Conservation (phyloP, 176 grass and related monocot species). For the Lolium perenne region DNA sequence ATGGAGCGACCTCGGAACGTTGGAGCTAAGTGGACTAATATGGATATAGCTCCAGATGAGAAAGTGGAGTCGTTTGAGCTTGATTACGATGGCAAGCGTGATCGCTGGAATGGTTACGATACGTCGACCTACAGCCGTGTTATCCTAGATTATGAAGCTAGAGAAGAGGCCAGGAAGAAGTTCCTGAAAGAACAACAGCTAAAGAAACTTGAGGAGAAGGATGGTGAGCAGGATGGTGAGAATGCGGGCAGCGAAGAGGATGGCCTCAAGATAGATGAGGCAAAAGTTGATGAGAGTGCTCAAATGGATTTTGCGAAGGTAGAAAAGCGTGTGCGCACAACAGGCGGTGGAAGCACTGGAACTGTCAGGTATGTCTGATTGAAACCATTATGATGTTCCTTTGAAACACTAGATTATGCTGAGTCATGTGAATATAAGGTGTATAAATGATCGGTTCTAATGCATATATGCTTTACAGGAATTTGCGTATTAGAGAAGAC, state of each 20-base stretch:
- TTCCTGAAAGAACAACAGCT: slow-evolving; percentile 93
- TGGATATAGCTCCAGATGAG: slow-evolving; percentile 87
- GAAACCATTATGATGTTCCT: not conserved
- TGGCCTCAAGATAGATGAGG: slow-evolving; percentile 87
- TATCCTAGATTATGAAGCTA: slow-evolving; percentile 78
- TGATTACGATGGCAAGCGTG: slow-evolving; percentile 95
- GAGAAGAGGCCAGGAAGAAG: slow-evolving; percentile 88
- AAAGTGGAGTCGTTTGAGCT: slow-evolving; percentile 94
- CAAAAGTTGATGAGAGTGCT: slow-evolving; percentile 94
- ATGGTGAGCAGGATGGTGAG: slow-evolving; percentile 56
- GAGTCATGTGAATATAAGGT: not conserved
- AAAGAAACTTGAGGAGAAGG: slow-evolving; percentile 94
- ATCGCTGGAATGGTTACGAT: slow-evolving; percentile 95
- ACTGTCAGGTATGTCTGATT: slow-evolving; percentile 71
- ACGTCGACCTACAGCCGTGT: slow-evolving; percentile 83
- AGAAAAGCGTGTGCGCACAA: slow-evolving; percentile 94
- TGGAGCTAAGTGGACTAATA: slow-evolving; percentile 81
- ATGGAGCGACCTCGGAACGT: slow-evolving; percentile 77
- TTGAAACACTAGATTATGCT: not conserved
- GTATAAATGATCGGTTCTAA: not conserved
- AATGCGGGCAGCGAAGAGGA: slow-evolving; percentile 73
- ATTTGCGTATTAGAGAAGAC: slow-evolving; percentile 98
- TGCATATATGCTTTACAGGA: slow-evolving; percentile 54
- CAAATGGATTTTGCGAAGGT: slow-evolving; percentile 99
- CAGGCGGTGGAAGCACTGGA: slow-evolving; percentile 96